Evolutionary conservation across 371 early-diverging fungal species (phyloP).

Genomic region (Mortierella sp.): DNA sequence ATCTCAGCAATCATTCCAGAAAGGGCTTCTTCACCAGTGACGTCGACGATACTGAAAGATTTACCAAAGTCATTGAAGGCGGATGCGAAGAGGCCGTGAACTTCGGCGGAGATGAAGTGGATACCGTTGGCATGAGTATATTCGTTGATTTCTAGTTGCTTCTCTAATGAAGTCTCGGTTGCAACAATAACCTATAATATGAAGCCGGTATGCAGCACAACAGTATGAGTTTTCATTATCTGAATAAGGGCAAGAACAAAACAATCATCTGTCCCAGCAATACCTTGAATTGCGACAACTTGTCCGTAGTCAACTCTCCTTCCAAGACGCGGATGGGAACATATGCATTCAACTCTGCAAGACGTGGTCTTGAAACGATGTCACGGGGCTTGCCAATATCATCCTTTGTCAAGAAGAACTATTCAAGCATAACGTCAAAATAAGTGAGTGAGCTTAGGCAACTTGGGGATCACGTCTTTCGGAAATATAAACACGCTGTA

Average conservation of each 20-base stretch:
- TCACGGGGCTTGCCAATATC: conserved; percentile 97
- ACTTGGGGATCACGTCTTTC: background rate
- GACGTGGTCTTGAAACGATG: conserved; percentile 78
- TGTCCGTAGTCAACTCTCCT: conserved; percentile 80
- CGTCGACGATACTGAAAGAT: conserved; percentile 91
- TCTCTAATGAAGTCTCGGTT: conserved; percentile 81
- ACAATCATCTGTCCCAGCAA: background rate
- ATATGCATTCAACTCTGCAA: conserved; percentile 98
- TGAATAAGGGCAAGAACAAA: background rate
- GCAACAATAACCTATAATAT: conserved; percentile 81
- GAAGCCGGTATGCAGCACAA: background rate
- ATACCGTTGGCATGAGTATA: conserved; percentile 87
- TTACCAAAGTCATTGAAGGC: conserved; percentile 98
- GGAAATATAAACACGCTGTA: conserved; percentile 44
- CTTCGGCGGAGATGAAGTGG: conserved; percentile 95
- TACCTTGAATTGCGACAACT: conserved; percentile 82
- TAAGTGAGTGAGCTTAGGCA: too few relatives aligned
- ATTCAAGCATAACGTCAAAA: conserved; percentile 18
- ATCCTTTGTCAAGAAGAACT: conserved; percentile 94
- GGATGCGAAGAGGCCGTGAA: conserved; percentile 95
- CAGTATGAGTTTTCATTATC: background rate
- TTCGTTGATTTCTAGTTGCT: conserved; percentile 93
- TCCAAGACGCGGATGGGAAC: conserved; percentile 92
- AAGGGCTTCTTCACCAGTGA: conserved; percentile 95
- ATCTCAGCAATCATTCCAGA: conserved; percentile 96